Percentiles rank a stretch among this genome's conserved stretches.
phyloP scores from a whole-genome alignment of 2,329 filamentous ascomycete species.

The Microdochium nivale region DNA sequence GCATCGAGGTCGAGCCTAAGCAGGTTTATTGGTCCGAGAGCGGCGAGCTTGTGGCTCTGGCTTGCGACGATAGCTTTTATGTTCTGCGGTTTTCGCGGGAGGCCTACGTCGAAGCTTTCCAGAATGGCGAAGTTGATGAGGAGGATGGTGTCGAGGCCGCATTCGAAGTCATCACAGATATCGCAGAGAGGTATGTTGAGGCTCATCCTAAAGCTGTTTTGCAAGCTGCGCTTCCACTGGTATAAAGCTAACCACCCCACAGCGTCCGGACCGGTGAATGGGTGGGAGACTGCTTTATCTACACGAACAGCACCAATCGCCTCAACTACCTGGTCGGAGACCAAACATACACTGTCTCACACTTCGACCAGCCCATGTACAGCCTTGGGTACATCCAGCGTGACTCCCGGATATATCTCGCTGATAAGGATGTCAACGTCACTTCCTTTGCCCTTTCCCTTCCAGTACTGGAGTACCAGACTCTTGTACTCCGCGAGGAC shows the following conservation, averaged over 20 bases:
- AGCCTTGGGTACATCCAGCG: conserved; percentile 90
- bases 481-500: conserved; percentile 84
- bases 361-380: conserved; percentile 95
- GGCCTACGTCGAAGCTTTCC: conserved; percentile 74
- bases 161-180: conserved; percentile 93
- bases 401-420: conserved; percentile 90
- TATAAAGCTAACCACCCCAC: conserved; percentile 13
- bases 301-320: conserved; percentile 93
- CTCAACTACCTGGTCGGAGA: conserved; percentile 97
- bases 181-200: conserved; percentile 66
- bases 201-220: not conserved
- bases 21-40: conserved; percentile 94
- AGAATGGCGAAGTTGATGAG: conserved; percentile 67
- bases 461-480: conserved; percentile 93
- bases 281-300: conserved; percentile 98
- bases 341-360: conserved; percentile 94
- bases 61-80: conserved; percentile 93
- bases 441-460: conserved; percentile 88
- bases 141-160: conserved; percentile 90
- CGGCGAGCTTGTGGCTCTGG: conserved; percentile 84
- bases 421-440: conserved; percentile 90
- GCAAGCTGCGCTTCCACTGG: not conserved
- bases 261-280: conserved; percentile 91
- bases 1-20: conserved; percentile 74
- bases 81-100: conserved; percentile 88